Conservation (phyloP, 345 rosid genomes). For the Durio zibethinus region DNA sequence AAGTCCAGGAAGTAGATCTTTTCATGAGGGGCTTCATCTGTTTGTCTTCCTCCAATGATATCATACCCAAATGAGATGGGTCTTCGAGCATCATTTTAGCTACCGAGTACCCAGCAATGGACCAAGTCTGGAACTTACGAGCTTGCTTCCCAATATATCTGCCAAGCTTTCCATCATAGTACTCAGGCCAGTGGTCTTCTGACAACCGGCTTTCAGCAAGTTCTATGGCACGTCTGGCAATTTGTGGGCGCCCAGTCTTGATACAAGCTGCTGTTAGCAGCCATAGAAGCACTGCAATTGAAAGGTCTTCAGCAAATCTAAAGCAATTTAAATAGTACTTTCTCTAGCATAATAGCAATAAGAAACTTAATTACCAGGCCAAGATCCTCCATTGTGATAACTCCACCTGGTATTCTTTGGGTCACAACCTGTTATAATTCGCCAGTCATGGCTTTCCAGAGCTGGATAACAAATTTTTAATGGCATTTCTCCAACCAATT, state of each 20-base stretch:
- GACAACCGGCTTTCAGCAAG: constrained; percentile 46
- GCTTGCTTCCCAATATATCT: constrained; percentile 58
- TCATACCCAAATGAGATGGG: constrained; percentile 66
- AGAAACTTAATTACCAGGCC: constrained; percentile 48
- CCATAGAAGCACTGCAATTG: constrained; percentile 58
- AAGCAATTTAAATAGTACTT: not conserved
- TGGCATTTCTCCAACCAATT: constrained; percentile 72
- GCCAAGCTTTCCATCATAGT: constrained; percentile 60
- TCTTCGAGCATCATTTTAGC: constrained; percentile 69
- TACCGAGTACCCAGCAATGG: constrained; percentile 61
- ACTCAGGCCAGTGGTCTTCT: constrained; percentile 71
- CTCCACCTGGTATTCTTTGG: constrained; percentile 72
- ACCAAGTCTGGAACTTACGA: constrained; percentile 70
- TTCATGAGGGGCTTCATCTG: constrained; percentile 51
- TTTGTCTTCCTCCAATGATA: constrained; percentile 64
- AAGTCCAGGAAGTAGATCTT: constrained; percentile 63
- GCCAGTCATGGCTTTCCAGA: constrained; percentile 58
- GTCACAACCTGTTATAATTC: constrained; percentile 58
- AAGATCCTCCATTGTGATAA: constrained; percentile 71
- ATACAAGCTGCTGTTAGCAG: constrained; percentile 63
- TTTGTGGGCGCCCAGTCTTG: constrained; percentile 67
- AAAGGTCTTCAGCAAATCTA: not conserved
- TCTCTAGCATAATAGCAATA: not conserved
- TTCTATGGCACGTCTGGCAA: constrained; percentile 56
- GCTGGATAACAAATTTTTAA: constrained; percentile 66